Base-by-base conservation (phyloP, 2,329 filamentous ascomycete species). In the Zasmidium cellare region DNA sequence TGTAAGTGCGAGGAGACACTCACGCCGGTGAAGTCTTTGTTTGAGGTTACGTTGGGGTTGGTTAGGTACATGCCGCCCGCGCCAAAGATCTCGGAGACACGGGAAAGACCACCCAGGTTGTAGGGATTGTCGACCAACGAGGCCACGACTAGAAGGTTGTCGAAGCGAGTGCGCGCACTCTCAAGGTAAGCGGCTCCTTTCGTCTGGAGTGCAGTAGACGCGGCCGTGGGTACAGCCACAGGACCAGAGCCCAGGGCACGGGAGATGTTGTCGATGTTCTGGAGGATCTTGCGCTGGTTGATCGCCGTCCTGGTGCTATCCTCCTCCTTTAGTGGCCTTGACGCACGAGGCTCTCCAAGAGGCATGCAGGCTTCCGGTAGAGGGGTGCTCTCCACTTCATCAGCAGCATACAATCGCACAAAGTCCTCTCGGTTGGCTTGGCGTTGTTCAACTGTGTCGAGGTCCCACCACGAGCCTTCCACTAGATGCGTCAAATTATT, bases 11-110 rank as follows among this genome's bases (percentile, higher is more conserved):
- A 79, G 1, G 77, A 76, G 3, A 83, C 80, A 35, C 76, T 73
- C 3, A 81, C 79, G 14, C 75, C 75, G 55, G 76, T 76, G 67
- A 83, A 83, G 62, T 80, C 79, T 56, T 77, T 78, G 56, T 77
- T 74, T 0, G 70, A 72, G 0, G 75, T 70, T 3, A 79, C 74
- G 24, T 76, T 69, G 22, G 75, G 74, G 45, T 68, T 69, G 47
- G 73, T 69, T 20, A 83, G 71, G 65, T 79, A 77, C 16, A 83
- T 68, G 1, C 74, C 71, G 44, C 73, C 70, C 1, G 78, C 74
- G 52, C 80, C 80, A 57, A 82, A 82, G 31, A 81, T 80, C 59
- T 83, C 81, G 3, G 75, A 74, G 51, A 79, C 77, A 38, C 81
- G 76, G 22, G 77, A 80, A 11, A 82, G 74, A 16, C 79, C 79